phyloP scores from a whole-genome alignment of 768 basidiomycete species.

The Saitozyma podzolica region DNA sequence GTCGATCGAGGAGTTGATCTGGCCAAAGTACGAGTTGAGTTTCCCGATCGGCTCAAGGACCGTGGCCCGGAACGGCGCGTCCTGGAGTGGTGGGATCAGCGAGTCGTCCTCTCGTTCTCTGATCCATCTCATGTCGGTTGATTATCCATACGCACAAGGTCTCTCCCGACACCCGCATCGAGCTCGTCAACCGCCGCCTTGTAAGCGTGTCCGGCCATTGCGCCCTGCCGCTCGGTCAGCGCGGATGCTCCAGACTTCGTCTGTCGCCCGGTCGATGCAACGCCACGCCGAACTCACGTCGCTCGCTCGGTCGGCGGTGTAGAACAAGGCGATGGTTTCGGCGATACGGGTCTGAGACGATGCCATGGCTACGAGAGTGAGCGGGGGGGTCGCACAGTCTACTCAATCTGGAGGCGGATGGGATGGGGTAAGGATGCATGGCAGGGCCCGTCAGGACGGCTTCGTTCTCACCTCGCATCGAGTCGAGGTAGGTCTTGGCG shows the following conservation, averaged over 20 bases:
- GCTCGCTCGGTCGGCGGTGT: conserved; percentile 61
- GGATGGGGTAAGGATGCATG: background rate
- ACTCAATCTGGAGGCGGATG: background rate
- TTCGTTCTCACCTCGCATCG: conserved; percentile 73
- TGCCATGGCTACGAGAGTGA: conserved; percentile 71
- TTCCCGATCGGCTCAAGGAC: conserved; percentile 94
- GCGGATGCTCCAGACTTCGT: background rate
- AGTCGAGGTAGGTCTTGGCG: conserved; percentile 89
- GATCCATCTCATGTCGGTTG: background rate
- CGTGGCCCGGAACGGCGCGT: conserved; percentile 89
- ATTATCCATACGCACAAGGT: conserved; percentile 64
- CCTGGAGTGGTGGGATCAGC: conserved; percentile 57
- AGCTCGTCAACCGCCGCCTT: conserved; percentile 92
- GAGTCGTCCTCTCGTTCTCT: background rate
- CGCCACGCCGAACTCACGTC: conserved; percentile 34
- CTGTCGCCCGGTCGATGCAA: background rate
- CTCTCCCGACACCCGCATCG: conserved; percentile 76
- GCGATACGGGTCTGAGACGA: conserved; percentile 88
- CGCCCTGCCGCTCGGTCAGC: conserved; percentile 57
- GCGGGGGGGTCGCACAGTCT: background rate
- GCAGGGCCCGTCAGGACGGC: no score
- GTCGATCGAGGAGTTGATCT: conserved; percentile 86
- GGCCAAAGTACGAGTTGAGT: conserved; percentile 91
- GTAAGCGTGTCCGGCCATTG: conserved; percentile 96
- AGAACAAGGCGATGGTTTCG: conserved; percentile 91